Evolutionary conservation across 768 basidiomycete species (phyloP), one percentile per base, ranked within the genome.

Genomic region (Inosperma sp.): DNA sequence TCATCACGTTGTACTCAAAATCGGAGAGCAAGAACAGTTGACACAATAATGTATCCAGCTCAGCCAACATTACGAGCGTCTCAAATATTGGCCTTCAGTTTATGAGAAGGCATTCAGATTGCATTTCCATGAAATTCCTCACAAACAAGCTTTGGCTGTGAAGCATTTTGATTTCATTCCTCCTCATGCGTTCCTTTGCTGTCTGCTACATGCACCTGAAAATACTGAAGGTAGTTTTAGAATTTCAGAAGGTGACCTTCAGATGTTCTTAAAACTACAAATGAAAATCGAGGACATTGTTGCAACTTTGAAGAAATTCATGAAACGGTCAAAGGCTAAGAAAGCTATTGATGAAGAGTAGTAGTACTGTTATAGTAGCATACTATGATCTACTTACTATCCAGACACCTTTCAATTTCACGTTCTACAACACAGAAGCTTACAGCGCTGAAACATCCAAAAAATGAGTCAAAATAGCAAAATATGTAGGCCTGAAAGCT

Each of bases 11-110:
- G 22, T 65, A 65, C 45, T 56, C 59, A 7, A 68, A 64, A 41
- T 53, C 58, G 9, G 62, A 57, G 3, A 60, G 66, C n/a, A 63
- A 65, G 42, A 62, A 65, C 40, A 56, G 62, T 8, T 58, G 57
- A 40, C 65, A 65, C 34, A 35, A 39, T 7, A 43, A 52, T 12
- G 45, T 62, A 1, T 50, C 56, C 3, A 54, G 59, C 8, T 50
- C 60, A 4, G 47, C 56, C 5, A 59, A 55, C 27, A 60, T 68
- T 22, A 36, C 55, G 14, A 65, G 58, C 9, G 39, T 65, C 12
- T 67, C 63, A 2, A 58, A 63, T 36, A 31, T 63, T 1, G 56
- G 27, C 0, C 40, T 59, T 4, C 64, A 63, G 43, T 50, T 7
- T 41, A 12, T 14, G 19, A 50, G 31, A 13, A 7, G 12, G 17